phyloP scores from a whole-genome alignment of 2,329 filamentous ascomycete species.

The Penicillium sp. region DNA sequence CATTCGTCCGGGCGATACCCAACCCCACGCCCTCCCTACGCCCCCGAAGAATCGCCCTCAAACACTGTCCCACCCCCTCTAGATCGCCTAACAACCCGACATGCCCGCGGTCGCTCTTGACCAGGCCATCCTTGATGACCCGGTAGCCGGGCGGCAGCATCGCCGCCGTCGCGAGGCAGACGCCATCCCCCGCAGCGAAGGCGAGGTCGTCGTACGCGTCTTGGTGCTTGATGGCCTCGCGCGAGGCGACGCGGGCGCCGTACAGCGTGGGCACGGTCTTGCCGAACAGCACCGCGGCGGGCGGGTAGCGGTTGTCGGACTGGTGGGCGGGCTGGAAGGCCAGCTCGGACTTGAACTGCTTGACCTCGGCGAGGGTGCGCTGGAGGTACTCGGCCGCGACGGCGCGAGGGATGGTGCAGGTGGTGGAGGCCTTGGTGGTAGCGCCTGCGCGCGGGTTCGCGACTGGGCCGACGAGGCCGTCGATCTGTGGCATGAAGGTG shows the following conservation, averaged over 20 bases:
- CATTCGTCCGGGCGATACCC: constrained; percentile 34
- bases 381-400: constrained; percentile 65
- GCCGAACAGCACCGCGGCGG: constrained; percentile 77
- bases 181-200: constrained; percentile 84
- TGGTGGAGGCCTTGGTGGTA: constrained; percentile 34
- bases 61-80: constrained; percentile 71
- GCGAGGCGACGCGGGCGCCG: constrained; percentile 69
- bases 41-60: constrained; percentile 66
- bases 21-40: constrained; percentile 70
- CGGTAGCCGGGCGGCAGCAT: constrained; percentile 81
- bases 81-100: constrained; percentile 83
- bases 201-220: constrained; percentile 84
- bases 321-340: constrained; percentile 60
- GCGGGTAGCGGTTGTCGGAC: constrained; percentile 71
- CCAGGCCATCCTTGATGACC: constrained; percentile 67
- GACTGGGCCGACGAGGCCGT: constrained; percentile 28
- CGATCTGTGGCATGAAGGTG: constrained; percentile 31
- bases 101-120: constrained; percentile 81
- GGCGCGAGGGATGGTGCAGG: constrained; percentile 50
- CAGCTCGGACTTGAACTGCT: constrained; percentile 73
- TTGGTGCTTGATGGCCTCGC: constrained; percentile 69
- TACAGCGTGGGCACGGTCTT: constrained; percentile 84
- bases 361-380: constrained; percentile 68
- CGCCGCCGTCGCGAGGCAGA: constrained; percentile 78
- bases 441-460: constrained; percentile 25